Base-by-base conservation (phyloP, 2,329 filamentous ascomycete species). In the Hortaea werneckii region DNA sequence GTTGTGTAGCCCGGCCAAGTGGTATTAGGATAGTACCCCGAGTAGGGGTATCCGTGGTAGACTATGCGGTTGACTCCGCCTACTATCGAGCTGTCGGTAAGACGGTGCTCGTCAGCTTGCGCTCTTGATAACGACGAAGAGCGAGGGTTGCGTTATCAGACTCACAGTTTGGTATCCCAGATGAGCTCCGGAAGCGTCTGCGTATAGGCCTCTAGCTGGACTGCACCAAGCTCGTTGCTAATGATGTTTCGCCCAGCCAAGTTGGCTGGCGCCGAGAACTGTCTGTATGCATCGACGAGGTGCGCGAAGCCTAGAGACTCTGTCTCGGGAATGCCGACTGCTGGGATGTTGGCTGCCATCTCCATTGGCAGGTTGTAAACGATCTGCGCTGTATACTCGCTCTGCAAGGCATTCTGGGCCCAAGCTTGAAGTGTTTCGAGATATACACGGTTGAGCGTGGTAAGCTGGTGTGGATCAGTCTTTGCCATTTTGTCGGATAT, bases 1-100 rank as follows among this genome's bases (percentile, higher is more conserved):
- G 70, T 61, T 0, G 66, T 67, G 42, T 65, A 72, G 0, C 68
- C 69, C 0, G 73, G 73, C 72, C 72, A 75, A 0, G 72, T 74
- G 0, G 72, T 74, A 41, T 68, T 65, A 0, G 56, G 54, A 44
- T 74, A 74, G 5, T 65, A 51, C 1, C 65, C 67, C 0, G 62
- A 61, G 41, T 68, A 71, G 0, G 68, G 54, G 40, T 59, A 59
- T 0, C 71, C 72, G 47, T 76, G 72, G 5, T 74, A 51, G 3
- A 75, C 63, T 34, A 69, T 54, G 37, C 68, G 63, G 35, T 70
- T 74, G 12, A 73, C 58, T 1, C 65, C 65, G 3, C 63, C 71
- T 1, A 64, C 63, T 38, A 69, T 57, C 0, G 66, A 63, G 5
- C 61, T 57, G n/a, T n/a, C n/a, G n/a, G n/a, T n/a, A n/a, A n/a